These are phyloP conservation scores for Penicillium nordicum DNA, from an alignment of 2,329 filamentous ascomycete species.

Conservation along the genomic window DNA sequence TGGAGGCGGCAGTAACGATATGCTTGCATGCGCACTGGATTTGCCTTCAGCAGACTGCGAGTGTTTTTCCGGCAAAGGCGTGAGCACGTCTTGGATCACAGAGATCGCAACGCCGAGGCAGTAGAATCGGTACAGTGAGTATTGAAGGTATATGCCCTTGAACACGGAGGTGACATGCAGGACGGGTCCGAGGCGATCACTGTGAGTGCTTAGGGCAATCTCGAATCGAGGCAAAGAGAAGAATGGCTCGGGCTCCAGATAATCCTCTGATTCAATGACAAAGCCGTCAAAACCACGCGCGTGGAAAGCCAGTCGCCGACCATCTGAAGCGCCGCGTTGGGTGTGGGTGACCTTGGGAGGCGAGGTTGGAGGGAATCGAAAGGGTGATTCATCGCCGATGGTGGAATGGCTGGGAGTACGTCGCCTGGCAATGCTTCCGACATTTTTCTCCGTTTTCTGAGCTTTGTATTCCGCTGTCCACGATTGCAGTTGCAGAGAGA, in stretches of 20 bases:
- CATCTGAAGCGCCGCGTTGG: slow-evolving; percentile 59
- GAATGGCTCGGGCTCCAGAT: slow-evolving; percentile 81
- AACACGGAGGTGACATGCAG: slow-evolving; percentile 83
- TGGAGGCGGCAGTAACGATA: slow-evolving; percentile 29
- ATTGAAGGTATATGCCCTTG: slow-evolving; percentile 75
- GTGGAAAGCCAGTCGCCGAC: slow-evolving; percentile 75
- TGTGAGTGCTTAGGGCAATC: slow-evolving; percentile 76
- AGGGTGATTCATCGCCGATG: slow-evolving; percentile 62
- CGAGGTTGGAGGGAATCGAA: slow-evolving; percentile 50
- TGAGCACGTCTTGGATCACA: slow-evolving; percentile 69
- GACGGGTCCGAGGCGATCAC: slow-evolving; percentile 80
- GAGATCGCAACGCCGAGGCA: slow-evolving; percentile 76
- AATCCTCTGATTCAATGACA: slow-evolving; percentile 82
- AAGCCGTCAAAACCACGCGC: slow-evolving; percentile 82
- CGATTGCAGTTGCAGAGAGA: slow-evolving; percentile 80
- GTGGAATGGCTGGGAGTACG: slow-evolving; percentile 70
- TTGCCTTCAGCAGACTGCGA: slow-evolving; percentile 11
- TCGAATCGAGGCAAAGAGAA: slow-evolving; percentile 83
- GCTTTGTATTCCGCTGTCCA: slow-evolving; percentile 88
- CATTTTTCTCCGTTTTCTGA: slow-evolving; percentile 63
- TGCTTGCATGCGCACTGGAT: slow-evolving; percentile 15
- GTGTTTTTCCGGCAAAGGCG: slow-evolving; percentile 25
- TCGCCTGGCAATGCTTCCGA: slow-evolving; percentile 53
- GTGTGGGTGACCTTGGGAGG: slow-evolving; percentile 43
- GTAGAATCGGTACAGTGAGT: slow-evolving; percentile 92